These are phyloP conservation scores for Pythium vanterpoolii DNA, from an alignment of 352 stramenopile genomes.

Conservation along the genomic window DNA sequence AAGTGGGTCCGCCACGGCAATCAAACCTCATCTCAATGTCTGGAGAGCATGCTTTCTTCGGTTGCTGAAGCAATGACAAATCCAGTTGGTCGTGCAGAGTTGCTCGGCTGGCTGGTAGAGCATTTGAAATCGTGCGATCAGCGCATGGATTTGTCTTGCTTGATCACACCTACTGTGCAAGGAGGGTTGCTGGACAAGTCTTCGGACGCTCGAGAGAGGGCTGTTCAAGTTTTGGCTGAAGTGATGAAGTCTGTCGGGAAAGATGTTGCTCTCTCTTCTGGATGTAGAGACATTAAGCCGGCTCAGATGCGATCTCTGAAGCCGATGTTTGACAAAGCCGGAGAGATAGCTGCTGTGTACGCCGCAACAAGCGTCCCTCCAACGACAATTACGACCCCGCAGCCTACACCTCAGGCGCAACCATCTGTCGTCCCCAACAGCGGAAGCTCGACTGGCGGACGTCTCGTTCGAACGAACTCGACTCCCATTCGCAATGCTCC, in stretches of 20 bases:
- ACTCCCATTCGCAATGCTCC: conserved; percentile 14
- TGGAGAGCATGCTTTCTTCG: conserved; percentile 69
- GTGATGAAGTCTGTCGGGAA: conserved; percentile 84
- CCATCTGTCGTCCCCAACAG: background rate
- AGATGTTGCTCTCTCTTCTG: conserved; percentile 59
- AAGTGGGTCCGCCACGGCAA: conserved; percentile 84
- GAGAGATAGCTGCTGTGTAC: conserved; percentile 27
- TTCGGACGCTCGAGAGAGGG: conserved; percentile 78
- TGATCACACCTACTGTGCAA: conserved; percentile 73
- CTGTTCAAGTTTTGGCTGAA: conserved; percentile 66
- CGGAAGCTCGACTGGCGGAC: background rate
- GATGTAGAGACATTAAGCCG: conserved; percentile 81
- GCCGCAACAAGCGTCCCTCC: background rate
- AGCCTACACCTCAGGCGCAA: background rate
- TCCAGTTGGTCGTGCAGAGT: conserved; percentile 68
- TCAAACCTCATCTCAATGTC: conserved; percentile 50
- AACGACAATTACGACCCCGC: background rate
- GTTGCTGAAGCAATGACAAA: conserved; percentile 74
- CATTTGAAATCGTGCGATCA: conserved; percentile 56
- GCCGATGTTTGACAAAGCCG: conserved; percentile 80
- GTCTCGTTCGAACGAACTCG: conserved; percentile 11
- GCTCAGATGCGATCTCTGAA: conserved; percentile 83
- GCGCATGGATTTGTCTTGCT: conserved; percentile 60
- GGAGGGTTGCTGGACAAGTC: conserved; percentile 79
- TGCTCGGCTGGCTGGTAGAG: conserved; percentile 72